A percentile compares a stretch with the other conserved stretches of the same genome.
Evolutionary conservation across 2,329 filamentous ascomycete genomes (phyloP).

Genomic region (Alternaria sp.): DNA sequence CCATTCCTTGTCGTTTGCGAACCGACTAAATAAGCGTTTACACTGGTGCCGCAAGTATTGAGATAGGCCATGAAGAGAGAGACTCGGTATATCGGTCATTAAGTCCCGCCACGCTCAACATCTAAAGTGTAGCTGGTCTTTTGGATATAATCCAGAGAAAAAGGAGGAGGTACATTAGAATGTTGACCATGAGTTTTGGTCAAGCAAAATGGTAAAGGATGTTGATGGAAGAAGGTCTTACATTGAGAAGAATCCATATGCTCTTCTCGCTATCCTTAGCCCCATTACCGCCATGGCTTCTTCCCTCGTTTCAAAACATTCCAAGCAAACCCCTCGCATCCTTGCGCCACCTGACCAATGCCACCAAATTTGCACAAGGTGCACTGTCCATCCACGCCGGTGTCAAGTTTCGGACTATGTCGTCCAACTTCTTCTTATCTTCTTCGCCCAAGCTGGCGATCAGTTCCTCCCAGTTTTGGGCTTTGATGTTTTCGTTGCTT

Average conservation of each 20-base stretch:
- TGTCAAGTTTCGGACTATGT: background rate
- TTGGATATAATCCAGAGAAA: background rate
- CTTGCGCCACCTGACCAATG: background rate
- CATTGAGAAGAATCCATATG: background rate
- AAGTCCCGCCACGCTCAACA: background rate
- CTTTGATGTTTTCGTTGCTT: background rate
- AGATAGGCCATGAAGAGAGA: background rate
- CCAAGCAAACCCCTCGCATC: background rate
- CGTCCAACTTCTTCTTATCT: background rate
- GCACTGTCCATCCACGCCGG: background rate
- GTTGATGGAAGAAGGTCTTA: background rate
- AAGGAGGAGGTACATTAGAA: too few relatives aligned
- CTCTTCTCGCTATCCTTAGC: background rate
- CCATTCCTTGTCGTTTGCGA: slow-evolving; percentile 23
- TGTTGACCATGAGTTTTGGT: too few relatives aligned
- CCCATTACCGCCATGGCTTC: rapidly evolving
- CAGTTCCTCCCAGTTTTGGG: background rate
- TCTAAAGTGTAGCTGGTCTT: background rate
- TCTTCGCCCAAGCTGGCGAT: background rate
- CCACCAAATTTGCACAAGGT: slow-evolving; percentile 1
- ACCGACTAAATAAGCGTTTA: background rate
- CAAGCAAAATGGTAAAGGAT: background rate
- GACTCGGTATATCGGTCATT: background rate
- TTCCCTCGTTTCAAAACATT: rapidly evolving
- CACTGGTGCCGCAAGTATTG: rapidly evolving